Conservation (phyloP, 306 rosid species). For the Malus asiatica region DNA sequence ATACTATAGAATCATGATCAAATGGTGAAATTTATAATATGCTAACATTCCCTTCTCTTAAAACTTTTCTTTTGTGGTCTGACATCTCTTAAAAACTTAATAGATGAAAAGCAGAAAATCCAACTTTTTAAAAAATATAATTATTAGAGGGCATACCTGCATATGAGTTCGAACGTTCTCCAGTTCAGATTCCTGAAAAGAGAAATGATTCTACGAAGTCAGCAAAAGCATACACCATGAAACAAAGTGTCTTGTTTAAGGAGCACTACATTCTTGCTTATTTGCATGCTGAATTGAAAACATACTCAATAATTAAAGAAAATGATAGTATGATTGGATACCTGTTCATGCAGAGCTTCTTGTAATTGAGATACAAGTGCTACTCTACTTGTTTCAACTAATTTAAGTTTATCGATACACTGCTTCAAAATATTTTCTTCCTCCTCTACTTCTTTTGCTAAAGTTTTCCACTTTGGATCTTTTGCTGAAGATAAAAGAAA, state of each 20-base stretch:
- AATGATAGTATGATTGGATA: constrained; percentile 7
- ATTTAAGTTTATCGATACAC: constrained; percentile 66
- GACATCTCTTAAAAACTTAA: background rate
- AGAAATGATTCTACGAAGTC: background rate
- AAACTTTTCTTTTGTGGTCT: background rate
- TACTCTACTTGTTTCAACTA: constrained; percentile 63
- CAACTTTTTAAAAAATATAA: background rate
- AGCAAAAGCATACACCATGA: constrained; percentile 9
- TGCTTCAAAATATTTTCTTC: constrained; percentile 66
- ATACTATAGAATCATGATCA: background rate
- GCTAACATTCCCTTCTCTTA: background rate
- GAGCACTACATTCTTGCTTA: background rate
- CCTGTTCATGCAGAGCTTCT: constrained; percentile 86
- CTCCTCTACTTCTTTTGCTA: constrained; percentile 70
- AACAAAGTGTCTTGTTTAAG: background rate
- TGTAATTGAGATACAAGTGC: constrained; percentile 74
- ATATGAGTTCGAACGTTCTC: constrained; percentile 77
- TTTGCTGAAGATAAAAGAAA: constrained; percentile 52
- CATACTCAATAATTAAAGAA: background rate
- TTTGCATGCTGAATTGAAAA: background rate
- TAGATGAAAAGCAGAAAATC: background rate
- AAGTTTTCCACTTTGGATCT: constrained; percentile 67
- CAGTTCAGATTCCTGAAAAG: constrained; percentile 73
- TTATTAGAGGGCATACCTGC: constrained; percentile 53
- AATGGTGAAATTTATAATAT: background rate